Base-by-base conservation (phyloP, 495 filamentous ascomycete genomes). In the Aspergillus hancockii region DNA sequence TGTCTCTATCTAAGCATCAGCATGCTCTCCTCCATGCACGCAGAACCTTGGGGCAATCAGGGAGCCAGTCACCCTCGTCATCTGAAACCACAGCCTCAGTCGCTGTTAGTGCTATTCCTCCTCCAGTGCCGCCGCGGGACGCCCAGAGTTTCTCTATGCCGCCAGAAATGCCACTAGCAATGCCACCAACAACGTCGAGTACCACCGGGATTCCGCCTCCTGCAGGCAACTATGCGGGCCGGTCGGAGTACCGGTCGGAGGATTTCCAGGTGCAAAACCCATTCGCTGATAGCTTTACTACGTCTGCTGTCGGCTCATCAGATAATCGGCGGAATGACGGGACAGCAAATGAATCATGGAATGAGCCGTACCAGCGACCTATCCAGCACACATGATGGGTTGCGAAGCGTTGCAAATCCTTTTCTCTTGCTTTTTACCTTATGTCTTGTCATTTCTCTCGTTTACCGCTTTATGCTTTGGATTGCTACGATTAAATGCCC, bases 1-100 rank as follows among this genome's bases (percentile, higher is more conserved):
- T 88, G 18, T 85, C 92, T 0, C 74, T 92, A 8, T 92, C 84
- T 54, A 85, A 90, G 54, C 89, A 97, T 73, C 90, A 92, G 66
- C 85, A 89, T 23, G 88, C 91, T 16, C 75, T 96, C 58, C 81
- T 96, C 16, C 81, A 87, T 62, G 93, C 93, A 0, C 81, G 88
- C 58, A 75, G 73, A 45, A 61, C 65, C 13, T 59, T 64, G 12
- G 70, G 68, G 2, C 65, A 67, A 22, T 52, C 66, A 1, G 68
- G 45, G n/a, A 54, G 52, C 43, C 62, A 61, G 49, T 64, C 67
- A 7, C 64, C 72, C 12, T 59, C 67, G 34, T 41, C 61, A 21
- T 49, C 56, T 41, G 65, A 63, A 30, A 31, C 47, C 7, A 49
- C 62, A 2, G 56, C 63, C 3, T 64, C 72, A 6, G 63, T 57